A percentile compares a stretch with the other conserved stretches of the same genome.
These are phyloP conservation scores for Colletotrichum sp. DNA, from an alignment of 2,329 filamentous ascomycete genomes.

Conservation along the genomic window DNA sequence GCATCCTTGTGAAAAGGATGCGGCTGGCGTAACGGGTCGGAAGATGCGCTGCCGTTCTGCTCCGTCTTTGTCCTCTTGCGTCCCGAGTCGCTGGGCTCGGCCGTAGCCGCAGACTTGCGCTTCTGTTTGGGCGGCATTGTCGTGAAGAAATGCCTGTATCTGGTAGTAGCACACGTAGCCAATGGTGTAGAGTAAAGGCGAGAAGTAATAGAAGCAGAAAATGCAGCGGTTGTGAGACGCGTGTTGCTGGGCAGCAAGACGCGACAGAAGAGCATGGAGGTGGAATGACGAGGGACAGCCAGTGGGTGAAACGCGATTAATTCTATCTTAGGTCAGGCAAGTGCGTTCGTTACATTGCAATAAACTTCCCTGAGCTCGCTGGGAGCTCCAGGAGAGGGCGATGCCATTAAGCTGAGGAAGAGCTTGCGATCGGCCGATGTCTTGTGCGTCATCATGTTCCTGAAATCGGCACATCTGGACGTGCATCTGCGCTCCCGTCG, in stretches of 20 bases:
- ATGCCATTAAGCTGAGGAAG: conserved; percentile 2
- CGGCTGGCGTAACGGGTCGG: conserved; percentile 44
- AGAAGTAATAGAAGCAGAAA: not conserved
- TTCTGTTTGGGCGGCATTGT: conserved; percentile 34
- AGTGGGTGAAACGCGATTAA: not conserved
- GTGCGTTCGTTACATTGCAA: not conserved
- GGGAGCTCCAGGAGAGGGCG: not conserved
- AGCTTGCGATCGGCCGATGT: conserved; percentile 21
- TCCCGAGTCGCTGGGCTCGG: conserved; percentile 24
- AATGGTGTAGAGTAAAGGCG: not conserved
- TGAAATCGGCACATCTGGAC: conserved; percentile 21
- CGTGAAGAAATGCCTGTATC: not conserved
- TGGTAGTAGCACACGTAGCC: not conserved
- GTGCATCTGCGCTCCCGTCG: not conserved
- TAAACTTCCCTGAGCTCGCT: not conserved
- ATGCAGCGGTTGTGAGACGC: not conserved
- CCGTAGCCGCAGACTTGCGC: conserved; percentile 25
- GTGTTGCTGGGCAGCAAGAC: not conserved
- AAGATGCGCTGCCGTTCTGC: conserved; percentile 13
- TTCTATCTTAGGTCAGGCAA: not conserved
- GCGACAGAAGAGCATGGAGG: conserved; percentile 1
- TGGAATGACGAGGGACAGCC: not conserved
- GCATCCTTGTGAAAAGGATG: conserved; percentile 51
- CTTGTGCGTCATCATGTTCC: conserved; percentile 22
- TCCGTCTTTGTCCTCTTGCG: conserved; percentile 37